Base-by-base conservation (phyloP, 2,329 filamentous ascomycete genomes). In the Fusarium virguliforme region DNA sequence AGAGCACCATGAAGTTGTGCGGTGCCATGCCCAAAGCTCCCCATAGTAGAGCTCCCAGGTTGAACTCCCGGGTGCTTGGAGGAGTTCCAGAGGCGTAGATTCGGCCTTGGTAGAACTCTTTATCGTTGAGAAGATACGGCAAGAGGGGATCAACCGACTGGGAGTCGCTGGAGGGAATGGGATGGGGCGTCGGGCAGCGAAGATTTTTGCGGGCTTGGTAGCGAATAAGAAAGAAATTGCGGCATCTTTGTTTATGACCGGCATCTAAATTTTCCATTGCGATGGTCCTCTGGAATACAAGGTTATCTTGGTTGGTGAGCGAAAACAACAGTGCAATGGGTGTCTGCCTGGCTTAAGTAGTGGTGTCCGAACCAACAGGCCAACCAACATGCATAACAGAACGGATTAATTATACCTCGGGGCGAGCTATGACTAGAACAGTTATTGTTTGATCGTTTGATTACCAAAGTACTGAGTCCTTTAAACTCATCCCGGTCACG, bases 121-220 rank as follows among this genome's bases (percentile, higher is more conserved):
- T 35, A 12, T 65, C 13, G 6, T 35, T 48, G 6, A 50, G 34
- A 13, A 54, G 13, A 65, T 34, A 55, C 4, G 57, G 62, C 13
- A 61, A 30, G 6, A 55, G 24, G 10, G 8, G 40, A 35, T 40
- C 24, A 4, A 55, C 8, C 6, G 41, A 24, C 8, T 37, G 15
- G 24, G 15, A 37, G 22, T 38, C 22, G 10, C 13, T n/a, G 1
- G 12, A 12, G 7, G 18, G 32, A 9, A 18, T 15, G 7, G 30
- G 26, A 3, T 50, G 30, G 18, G 18, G 22, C 6, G 62, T 2
- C 7, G 8, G 13, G 7, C 18, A 26, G 8, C 15, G 7, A 15
- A 28, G 43, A 9, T 48, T 15, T 6, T 28, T 30, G 13, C 15
- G 13, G 28, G 15, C 8, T 48, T 30, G 28, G 10, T 28, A 28